phyloP scores from a whole-genome alignment of 2,329 filamentous ascomycete species.

The Colletotrichum brevisporum region DNA sequence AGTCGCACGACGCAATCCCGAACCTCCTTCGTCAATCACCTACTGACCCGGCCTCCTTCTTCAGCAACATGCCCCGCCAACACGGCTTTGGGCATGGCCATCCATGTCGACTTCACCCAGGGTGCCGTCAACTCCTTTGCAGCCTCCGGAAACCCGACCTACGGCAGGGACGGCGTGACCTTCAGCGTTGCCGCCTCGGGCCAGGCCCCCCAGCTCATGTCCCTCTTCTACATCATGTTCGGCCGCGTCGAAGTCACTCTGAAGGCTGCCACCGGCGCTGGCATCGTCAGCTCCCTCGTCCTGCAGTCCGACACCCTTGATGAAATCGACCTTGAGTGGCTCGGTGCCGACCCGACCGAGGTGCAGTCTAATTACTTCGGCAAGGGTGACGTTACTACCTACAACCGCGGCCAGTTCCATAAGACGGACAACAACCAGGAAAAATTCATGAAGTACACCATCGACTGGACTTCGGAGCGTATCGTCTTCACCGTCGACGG shows the following conservation, averaged over 20 bases:
- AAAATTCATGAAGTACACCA: constrained; percentile 85
- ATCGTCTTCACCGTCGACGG: constrained; percentile 91
- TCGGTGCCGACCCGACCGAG: constrained; percentile 81
- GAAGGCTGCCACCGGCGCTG: constrained; percentile 88
- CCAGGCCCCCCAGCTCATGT: constrained; percentile 87
- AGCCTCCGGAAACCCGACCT: constrained; percentile 77
- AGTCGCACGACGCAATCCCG: neutral
- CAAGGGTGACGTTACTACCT: constrained; percentile 87
- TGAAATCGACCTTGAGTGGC: constrained; percentile 98
- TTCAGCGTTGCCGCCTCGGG: constrained; percentile 86
- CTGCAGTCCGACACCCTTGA: constrained; percentile 92
- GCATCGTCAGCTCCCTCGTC: constrained; percentile 94
- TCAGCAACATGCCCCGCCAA: constrained; percentile 78
- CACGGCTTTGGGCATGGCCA: constrained; percentile 85
- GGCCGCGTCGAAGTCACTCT: constrained; percentile 88
- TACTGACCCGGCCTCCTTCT: constrained; percentile 11
- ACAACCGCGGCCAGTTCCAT: constrained; percentile 90
- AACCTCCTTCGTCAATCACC: neutral
- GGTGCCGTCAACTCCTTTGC: constrained; percentile 85
- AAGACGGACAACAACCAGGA: constrained; percentile 77
- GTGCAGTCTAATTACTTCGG: constrained; percentile 99
- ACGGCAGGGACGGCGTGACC: constrained; percentile 81
- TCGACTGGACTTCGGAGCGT: constrained; percentile 91
- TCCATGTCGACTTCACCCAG: constrained; percentile 85
- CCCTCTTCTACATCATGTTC: constrained; percentile 99